Percentiles rank a stretch among this genome's conserved stretches.
Conservation (phyloP, 345 rosid species). For the Cardamine occulta region DNA sequence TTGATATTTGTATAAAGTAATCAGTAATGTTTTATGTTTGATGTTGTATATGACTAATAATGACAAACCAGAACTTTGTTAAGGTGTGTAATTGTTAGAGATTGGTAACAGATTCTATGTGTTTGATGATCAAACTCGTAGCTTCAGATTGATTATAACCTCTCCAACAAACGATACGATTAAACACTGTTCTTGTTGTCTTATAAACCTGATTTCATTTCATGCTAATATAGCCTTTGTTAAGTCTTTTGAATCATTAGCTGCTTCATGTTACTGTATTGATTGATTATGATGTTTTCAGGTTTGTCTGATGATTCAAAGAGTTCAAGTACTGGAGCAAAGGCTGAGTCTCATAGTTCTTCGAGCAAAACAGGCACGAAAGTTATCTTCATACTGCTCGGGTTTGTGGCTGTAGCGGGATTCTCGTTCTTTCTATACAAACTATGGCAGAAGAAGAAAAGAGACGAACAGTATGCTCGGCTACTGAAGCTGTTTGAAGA, state of each 20-base stretch:
- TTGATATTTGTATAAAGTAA: neutral
- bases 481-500: slow-evolving; percentile 92
- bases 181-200: neutral
- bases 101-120: neutral
- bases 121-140: neutral
- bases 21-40: neutral
- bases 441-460: slow-evolving; percentile 91
- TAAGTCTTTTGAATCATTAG: neutral
- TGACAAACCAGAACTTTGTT: no score
- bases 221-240: neutral
- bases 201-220: neutral
- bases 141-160: neutral
- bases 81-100: neutral
- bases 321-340: slow-evolving; percentile 44
- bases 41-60: neutral
- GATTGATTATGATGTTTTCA: slow-evolving; percentile 33
- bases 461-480: slow-evolving; percentile 94
- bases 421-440: slow-evolving; percentile 67
- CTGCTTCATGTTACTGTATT: neutral
- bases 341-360: slow-evolving; percentile 40
- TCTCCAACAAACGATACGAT: neutral
- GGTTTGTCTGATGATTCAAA: slow-evolving; percentile 59
- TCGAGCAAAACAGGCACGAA: slow-evolving; percentile 55
- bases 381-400: slow-evolving; percentile 55
- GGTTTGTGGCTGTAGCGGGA: slow-evolving; percentile 50